Evolutionary conservation across 1,284 basidiomycete species (phyloP).

Genomic region (Puccinia triticina): DNA sequence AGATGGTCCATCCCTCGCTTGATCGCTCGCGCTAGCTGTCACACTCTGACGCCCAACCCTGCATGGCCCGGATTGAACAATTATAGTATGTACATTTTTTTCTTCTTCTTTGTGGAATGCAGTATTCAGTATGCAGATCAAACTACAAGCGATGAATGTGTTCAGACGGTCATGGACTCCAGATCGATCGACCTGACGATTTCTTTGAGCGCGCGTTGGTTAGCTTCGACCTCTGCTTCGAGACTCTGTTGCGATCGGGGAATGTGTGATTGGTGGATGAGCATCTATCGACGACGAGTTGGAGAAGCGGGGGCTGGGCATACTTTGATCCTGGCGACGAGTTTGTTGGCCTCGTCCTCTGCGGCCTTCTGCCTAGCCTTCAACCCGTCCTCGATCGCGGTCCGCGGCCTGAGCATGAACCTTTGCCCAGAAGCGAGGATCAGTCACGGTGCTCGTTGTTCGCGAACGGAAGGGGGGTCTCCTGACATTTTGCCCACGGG

Average conservation of each 20-base stretch:
- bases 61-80: too few species aligned
- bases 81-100: too few species aligned
- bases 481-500: conserved; percentile 46
- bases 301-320: not conserved
- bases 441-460: too few species aligned
- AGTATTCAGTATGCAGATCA: not conserved
- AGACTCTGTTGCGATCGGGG: conserved; percentile 5
- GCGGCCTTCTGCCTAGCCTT: not conserved
- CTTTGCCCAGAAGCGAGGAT: not conserved
- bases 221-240: conserved; percentile 40
- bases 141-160: too few species aligned
- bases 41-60: too few species aligned
- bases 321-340: conserved; percentile 34
- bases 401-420: conserved; percentile 37
- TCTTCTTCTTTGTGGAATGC: too few species aligned
- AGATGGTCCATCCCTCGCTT: too few species aligned
- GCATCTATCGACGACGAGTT: not conserved
- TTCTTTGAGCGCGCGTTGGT: conserved; percentile 40
- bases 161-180: not conserved
- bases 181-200: conserved; percentile 42
- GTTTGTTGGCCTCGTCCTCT: conserved; percentile 19
- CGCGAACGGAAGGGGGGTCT: not conserved
- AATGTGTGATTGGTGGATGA: not conserved
- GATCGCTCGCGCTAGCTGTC: too few species aligned
- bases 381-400: conserved; percentile 13